Evolutionary conservation across 1,139 yeast species (phyloP).

Genomic region (Suhomyces wounanorum): DNA sequence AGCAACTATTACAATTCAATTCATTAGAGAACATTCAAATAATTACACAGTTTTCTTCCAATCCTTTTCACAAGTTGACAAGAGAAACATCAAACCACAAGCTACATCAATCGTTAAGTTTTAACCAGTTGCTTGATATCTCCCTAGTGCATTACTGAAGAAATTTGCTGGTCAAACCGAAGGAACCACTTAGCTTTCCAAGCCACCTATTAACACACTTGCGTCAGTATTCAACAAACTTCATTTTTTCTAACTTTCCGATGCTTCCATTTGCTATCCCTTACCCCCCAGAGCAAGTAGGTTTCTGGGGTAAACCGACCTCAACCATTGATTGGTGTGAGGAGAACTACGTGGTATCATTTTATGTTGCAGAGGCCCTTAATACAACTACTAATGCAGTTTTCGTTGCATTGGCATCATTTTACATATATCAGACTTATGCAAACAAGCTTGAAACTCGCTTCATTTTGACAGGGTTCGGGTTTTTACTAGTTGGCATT

Average conservation of each 20-base stretch:
- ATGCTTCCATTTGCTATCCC: slow-evolving; percentile 53
- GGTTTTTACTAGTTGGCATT: slow-evolving; percentile 84
- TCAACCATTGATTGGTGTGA: slow-evolving; percentile 97
- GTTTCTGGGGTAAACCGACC: slow-evolving; percentile 53
- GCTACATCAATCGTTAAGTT: neutral
- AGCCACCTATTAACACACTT: neutral
- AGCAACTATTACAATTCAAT: neutral
- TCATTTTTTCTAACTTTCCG: neutral
- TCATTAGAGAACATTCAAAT: neutral
- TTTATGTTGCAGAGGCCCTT: slow-evolving; percentile 83
- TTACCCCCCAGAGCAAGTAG: slow-evolving; percentile 48
- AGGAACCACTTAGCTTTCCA: neutral
- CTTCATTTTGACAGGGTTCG: slow-evolving; percentile 69
- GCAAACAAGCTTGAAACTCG: slow-evolving; percentile 65
- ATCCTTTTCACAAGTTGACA: neutral
- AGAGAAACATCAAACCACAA: neutral
- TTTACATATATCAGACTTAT: slow-evolving; percentile 63
- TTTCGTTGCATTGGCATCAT: slow-evolving; percentile 66
- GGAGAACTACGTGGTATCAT: slow-evolving; percentile 87
- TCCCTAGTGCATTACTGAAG: neutral
- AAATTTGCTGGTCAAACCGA: neutral
- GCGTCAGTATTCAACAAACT: neutral
- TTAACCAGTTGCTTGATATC: neutral
- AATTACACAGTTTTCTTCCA: neutral
- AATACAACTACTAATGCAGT: slow-evolving; percentile 78